phyloP scores from a whole-genome alignment of 345 rosid genomes.

The Salix dunnii region DNA sequence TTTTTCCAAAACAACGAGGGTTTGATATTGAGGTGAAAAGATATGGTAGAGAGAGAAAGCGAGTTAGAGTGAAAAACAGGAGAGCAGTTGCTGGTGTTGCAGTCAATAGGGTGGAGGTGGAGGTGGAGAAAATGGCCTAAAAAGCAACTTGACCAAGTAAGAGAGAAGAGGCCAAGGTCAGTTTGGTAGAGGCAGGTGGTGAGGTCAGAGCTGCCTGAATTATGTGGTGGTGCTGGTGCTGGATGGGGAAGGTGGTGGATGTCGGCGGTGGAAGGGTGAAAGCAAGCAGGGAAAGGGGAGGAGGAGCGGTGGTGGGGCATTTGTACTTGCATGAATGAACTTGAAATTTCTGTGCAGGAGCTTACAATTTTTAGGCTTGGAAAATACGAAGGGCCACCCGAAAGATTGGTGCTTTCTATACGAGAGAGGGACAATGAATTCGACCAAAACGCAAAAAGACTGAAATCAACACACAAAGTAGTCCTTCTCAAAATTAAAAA shows the following conservation, averaged over 20 bases:
- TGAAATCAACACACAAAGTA: neutral
- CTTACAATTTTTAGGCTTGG: neutral
- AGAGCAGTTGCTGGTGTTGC: conserved; percentile 28
- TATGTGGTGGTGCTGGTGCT: conserved; percentile 24
- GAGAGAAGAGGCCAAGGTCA: conserved; percentile 67
- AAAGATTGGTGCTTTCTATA: neutral
- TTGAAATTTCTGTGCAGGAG: neutral
- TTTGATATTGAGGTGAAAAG: conserved; percentile 67
- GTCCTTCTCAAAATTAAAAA: no score
- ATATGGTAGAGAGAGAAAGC: conserved; percentile 44
- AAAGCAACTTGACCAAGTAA: conserved; percentile 77
- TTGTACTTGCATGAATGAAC: neutral
- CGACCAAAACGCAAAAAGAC: neutral
- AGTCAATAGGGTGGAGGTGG: conserved; percentile 55
- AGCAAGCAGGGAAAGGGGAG: conserved; percentile 42
- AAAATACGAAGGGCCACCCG: neutral
- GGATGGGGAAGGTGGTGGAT: conserved; percentile 22
- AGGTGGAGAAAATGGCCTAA: conserved; percentile 80
- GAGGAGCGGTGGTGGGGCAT: conserved; percentile 47
- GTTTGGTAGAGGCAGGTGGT: conserved; percentile 76
- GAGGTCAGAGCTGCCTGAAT: conserved; percentile 48
- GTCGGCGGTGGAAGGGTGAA: conserved; percentile 38
- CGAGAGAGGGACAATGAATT: neutral
- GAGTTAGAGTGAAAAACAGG: conserved; percentile 45
- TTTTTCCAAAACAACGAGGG: conserved; percentile 77